Evolutionary conservation across 768 basidiomycete species (phyloP).

Genomic region (Trametes meyenii): DNA sequence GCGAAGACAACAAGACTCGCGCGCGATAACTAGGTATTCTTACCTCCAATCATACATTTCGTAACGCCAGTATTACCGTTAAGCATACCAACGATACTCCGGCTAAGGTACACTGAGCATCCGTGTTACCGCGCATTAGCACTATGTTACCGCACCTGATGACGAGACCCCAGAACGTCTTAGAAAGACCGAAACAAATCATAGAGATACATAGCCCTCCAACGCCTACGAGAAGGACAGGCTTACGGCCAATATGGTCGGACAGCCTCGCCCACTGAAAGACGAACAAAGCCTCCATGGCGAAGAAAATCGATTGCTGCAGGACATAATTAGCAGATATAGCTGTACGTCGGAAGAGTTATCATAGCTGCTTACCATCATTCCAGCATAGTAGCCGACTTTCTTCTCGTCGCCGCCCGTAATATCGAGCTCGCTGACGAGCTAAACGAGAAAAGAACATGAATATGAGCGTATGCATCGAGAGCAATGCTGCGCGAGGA

Average conservation of each 20-base stretch:
- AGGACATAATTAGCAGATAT: background rate
- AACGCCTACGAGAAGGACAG: constrained; percentile 45
- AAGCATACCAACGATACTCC: constrained; percentile 68
- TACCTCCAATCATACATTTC: constrained; percentile 63
- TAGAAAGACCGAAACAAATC: constrained; percentile 41
- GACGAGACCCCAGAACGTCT: constrained; percentile 35
- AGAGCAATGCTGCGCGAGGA: too few relatives aligned
- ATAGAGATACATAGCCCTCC: constrained; percentile 37
- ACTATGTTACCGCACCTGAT: constrained; percentile 23
- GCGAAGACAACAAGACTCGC: background rate
- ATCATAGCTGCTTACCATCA: constrained; percentile 42
- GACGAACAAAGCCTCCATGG: constrained; percentile 47
- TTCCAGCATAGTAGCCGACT: constrained; percentile 53
- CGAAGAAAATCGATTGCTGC: constrained; percentile 52
- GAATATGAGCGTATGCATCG: background rate
- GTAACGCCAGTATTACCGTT: constrained; percentile 75
- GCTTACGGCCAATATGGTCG: constrained; percentile 52
- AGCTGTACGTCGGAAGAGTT: background rate
- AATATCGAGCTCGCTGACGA: constrained; percentile 45
- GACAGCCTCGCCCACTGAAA: constrained; percentile 52
- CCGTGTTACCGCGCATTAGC: background rate
- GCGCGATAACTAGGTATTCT: background rate
- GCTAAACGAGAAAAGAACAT: constrained; percentile 30
- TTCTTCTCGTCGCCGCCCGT: constrained; percentile 45
- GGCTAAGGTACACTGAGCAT: constrained; percentile 39